Base-by-base conservation (phyloP, 2,329 filamentous ascomycete species). In the Talaromyces atroroseus region DNA sequence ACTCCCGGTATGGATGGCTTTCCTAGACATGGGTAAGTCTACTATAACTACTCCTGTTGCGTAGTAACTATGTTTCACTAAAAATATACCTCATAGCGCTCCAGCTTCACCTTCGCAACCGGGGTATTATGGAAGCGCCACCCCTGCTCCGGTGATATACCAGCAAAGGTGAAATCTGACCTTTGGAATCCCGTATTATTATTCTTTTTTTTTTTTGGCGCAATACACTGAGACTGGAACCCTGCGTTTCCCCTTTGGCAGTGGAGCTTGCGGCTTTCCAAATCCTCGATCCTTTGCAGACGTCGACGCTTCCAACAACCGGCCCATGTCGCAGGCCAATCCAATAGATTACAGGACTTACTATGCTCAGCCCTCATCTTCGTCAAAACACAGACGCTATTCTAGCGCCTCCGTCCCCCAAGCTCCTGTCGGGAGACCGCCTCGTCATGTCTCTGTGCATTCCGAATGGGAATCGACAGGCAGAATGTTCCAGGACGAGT, bases 21-120 rank as follows among this genome's bases (percentile, higher is more conserved):
- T 61, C 66, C 66, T 65, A 67, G 65, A 59, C 63, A 66, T 57
- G 72, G 70, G 71, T 72, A 54, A 70, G 69, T 67, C 1, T 54
- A 32, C 10, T 20, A 16, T 18, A n/a, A n/a, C n/a, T n/a, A 29
- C 38, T 36, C 16, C 21, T 29, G 45, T 29, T 2, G 2, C 10
- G 32, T 11, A 3, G 42, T 16, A n/a, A n/a, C n/a, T n/a, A n/a
- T n/a, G n/a, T n/a, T 29, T 2, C 7, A 34, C 38, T 49, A 38
- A 52, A 3, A 2, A 7, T 40, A 18, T 18, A 2, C 45, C 20
- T n/a, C 26, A n/a, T 34, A 58, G 56, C 23, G 54, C 46, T 23
- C 46, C 56, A 34, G 54, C 56, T 32, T 54, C 56, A 16, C 52
- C 56, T 36, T 67, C 67, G 4, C 68, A 67, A 45, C 57, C 68